phyloP scores from a whole-genome alignment of 2,329 filamentous ascomycete genomes.

The Teratosphaeria zuluensis region DNA sequence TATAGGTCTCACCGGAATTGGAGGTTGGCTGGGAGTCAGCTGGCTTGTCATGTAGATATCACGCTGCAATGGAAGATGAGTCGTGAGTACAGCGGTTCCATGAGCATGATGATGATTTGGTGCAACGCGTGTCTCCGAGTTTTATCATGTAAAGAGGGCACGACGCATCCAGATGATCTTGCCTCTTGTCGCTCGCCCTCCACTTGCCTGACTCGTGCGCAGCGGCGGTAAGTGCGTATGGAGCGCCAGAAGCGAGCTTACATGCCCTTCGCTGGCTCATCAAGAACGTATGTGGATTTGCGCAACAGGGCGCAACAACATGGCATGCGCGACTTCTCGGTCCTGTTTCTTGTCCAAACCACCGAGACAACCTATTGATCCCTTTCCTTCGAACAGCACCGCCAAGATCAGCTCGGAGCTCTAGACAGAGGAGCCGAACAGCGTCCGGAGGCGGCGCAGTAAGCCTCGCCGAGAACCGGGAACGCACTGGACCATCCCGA shows the following conservation, averaged over 20 bases:
- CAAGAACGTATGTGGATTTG: too few relatives aligned
- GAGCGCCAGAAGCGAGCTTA: too few relatives aligned
- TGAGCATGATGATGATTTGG: not conserved
- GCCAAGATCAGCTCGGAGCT: not conserved
- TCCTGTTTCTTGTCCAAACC: not conserved
- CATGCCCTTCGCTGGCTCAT: too few relatives aligned
- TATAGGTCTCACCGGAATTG: conserved; percentile 23
- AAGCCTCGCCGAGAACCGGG: not conserved
- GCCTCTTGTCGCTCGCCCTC: too few relatives aligned
- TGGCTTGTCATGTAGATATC: conserved; percentile 25
- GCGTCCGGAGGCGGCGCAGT: not conserved
- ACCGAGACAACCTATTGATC: not conserved
- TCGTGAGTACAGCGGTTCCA: not conserved
- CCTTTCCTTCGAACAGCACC: not conserved
- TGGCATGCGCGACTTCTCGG: not conserved
- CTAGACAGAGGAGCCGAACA: not conserved
- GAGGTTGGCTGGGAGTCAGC: conserved; percentile 28
- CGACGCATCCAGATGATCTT: too few relatives aligned
- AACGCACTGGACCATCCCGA: not conserved
- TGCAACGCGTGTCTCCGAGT: too few relatives aligned
- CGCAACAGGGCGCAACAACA: not conserved
- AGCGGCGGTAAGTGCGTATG: too few relatives aligned
- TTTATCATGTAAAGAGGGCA: too few relatives aligned
- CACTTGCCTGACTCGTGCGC: too few relatives aligned
- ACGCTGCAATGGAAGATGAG: not conserved